Evolutionary conservation across 139 green algal genomes (phyloP), one percentile per base, ranked within the genome.

Genomic region (Chlamydomonas eustigma): DNA sequence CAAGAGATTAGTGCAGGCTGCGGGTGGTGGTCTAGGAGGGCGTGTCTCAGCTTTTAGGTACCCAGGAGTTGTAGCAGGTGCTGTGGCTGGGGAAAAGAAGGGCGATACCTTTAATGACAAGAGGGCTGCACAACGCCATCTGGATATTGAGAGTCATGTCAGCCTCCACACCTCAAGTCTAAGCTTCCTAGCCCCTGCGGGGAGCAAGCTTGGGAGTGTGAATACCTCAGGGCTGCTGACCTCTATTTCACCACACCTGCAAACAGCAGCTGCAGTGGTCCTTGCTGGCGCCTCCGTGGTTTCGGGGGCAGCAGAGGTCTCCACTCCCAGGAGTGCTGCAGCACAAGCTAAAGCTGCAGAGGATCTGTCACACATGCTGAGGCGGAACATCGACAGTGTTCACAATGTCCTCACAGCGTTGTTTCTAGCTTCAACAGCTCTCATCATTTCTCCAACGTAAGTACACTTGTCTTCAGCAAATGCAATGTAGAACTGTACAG

Each of bases 361-460:
- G 28, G 65, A 72, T 33, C 65, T 72, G 65, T 34, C 39, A 31
- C 65, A 72, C 28, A 34, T 31, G 65, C 65, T 72, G 3, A 33
- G 65, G 4, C 24, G 28, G 18, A 50, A 39, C 78, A 88, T 91
- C 2, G 83, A 88, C 32, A 81, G 71, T 50, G 77, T 86, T 1
- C 66, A 77, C 31, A 91, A 88, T 66, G 81, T 99, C 58, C 94
- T 99, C 74, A 83, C 92, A 37, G 88, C 92, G 5, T 85, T 99
- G 28, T 99, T 99, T 80, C 80, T 99, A n/a, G 82, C 90, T 5
- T 90, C 80, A 77, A 98, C 96, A 18, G 95, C 95, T 2, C 88
- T 99, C 51, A 86, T 98, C 74, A 95, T 96, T 87, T 85, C 77
- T n/a, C 88, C 88, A 28, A 37, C 64, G 76, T 85, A 38, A 5